These are phyloP conservation scores for Ceratocystis cubensis DNA, from an alignment of 2,329 filamentous ascomycete genomes.

Conservation along the genomic window DNA sequence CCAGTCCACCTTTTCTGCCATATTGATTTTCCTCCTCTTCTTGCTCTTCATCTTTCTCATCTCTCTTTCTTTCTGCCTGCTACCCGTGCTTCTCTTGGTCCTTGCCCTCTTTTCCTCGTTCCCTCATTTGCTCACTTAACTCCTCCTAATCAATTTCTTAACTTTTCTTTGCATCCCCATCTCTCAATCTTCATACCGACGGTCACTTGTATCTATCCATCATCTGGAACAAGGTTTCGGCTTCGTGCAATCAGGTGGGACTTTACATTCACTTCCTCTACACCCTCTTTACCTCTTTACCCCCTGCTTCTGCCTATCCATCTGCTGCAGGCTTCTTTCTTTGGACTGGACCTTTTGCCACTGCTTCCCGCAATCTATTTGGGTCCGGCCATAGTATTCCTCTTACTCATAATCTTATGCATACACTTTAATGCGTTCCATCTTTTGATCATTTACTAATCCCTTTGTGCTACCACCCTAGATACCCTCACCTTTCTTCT, in stretches of 20 bases:
- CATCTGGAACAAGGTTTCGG: not conserved
- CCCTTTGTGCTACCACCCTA: not conserved
- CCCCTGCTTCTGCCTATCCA: not conserved
- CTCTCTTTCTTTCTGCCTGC: not conserved
- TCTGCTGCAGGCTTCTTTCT: not conserved
- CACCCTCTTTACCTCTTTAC: not conserved
- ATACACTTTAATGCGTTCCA: too few species aligned
- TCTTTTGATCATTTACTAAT: not conserved
- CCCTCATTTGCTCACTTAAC: not conserved
- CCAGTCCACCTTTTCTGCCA: not conserved
- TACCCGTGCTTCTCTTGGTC: not conserved
- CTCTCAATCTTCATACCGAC: not conserved
- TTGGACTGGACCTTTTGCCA: not conserved
- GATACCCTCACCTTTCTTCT: too few species aligned
- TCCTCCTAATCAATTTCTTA: not conserved
- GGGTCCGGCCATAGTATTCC: too few species aligned
- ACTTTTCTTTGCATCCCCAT: not conserved
- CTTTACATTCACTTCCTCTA: not conserved
- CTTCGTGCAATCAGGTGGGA: conserved; percentile 1
- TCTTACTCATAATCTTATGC: too few species aligned
- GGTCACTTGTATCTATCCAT: not conserved
- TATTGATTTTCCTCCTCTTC: not conserved
- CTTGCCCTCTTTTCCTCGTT: not conserved
- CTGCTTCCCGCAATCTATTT: not conserved
- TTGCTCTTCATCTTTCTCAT: not conserved